A percentile compares a stretch with the other conserved stretches of the same genome.
phyloP scores from a whole-genome alignment of 108 stramenopile species.

The Nitzschia putrida region DNA sequence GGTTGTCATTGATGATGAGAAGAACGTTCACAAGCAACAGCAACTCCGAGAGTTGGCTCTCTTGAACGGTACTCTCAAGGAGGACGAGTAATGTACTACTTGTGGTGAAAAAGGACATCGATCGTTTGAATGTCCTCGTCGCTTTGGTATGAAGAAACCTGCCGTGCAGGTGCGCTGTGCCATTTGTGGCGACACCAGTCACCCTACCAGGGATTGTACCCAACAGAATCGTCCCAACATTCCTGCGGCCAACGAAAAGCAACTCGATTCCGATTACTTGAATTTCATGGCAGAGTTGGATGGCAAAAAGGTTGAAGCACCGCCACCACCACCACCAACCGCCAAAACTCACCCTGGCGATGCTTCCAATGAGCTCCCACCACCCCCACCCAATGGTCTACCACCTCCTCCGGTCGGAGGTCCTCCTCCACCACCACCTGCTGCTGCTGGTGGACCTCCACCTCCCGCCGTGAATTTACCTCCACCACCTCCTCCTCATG shows the following conservation, averaged over 20 bases:
- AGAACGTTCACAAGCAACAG: slow-evolving; percentile 96
- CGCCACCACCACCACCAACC: slow-evolving; percentile 22
- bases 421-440: slow-evolving; percentile 1
- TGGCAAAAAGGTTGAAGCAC: slow-evolving; percentile 59
- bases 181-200: slow-evolving; percentile 96
- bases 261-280: slow-evolving; percentile 90
- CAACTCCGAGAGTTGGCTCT: slow-evolving; percentile 96
- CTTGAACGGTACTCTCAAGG: slow-evolving; percentile 98
- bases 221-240: slow-evolving; percentile 31
- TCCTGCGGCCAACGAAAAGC: slow-evolving; percentile 51
- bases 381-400: slow-evolving; percentile 23
- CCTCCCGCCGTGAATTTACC: slow-evolving; percentile 29
- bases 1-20: slow-evolving; percentile 94
- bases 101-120: slow-evolving; percentile 98
- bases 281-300: slow-evolving; percentile 98
- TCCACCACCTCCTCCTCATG: slow-evolving; percentile 46
- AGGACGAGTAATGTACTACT: slow-evolving; percentile 94
- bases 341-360: slow-evolving; percentile 10
- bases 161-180: slow-evolving; percentile 86
- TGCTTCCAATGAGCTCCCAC: slow-evolving; percentile 2
- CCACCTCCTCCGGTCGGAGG: slow-evolving; percentile 28
- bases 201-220: slow-evolving; percentile 96
- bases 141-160: slow-evolving; percentile 56
- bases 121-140: slow-evolving; percentile 92
- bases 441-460: slow-evolving; percentile 9